These are phyloP conservation scores for Wickerhamiella bombiphila DNA, from an alignment of 805 yeast genomes.

Conservation along the genomic window DNA sequence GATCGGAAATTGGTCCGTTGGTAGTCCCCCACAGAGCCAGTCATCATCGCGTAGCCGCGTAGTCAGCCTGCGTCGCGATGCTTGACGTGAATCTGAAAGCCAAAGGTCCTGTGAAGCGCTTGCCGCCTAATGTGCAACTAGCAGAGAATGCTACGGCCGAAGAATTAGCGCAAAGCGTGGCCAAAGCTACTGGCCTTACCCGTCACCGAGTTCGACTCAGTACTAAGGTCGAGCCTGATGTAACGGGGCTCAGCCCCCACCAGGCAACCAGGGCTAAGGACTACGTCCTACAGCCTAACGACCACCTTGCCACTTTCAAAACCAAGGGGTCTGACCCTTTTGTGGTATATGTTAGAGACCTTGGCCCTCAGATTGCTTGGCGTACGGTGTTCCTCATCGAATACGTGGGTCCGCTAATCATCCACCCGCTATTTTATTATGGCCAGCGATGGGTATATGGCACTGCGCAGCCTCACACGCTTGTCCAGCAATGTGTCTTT, in stretches of 20 bases:
- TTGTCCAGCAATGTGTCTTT: constrained; percentile 41
- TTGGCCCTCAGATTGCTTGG: constrained; percentile 92
- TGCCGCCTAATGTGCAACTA: not conserved
- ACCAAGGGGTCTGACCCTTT: constrained; percentile 23
- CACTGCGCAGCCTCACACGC: constrained; percentile 27
- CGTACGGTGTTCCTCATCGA: constrained; percentile 77
- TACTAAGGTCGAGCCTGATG: constrained; percentile 7
- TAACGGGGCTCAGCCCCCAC: constrained; percentile 4
- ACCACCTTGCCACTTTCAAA: constrained; percentile 34
- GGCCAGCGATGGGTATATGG: constrained; percentile 26
- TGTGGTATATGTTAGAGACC: constrained; percentile 57
- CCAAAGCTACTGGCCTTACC: constrained; percentile 32
- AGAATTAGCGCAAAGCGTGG: constrained; percentile 21
- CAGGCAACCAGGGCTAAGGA: constrained; percentile 21
- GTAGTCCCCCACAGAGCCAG: too few species aligned
- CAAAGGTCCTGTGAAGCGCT: not conserved
- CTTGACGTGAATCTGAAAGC: not conserved
- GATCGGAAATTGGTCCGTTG: too few species aligned
- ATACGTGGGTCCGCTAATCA: constrained; percentile 74
- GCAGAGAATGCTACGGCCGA: not conserved
- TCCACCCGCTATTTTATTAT: constrained; percentile 50
- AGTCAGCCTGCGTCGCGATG: not conserved
- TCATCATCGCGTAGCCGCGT: too few species aligned
- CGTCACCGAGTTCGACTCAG: constrained; percentile 46
- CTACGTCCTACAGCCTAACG: constrained; percentile 32